Percentiles rank a stretch among this genome's conserved stretches.
Evolutionary conservation across 2,329 filamentous ascomycete species (phyloP).

Genomic region (Claviceps lovelessii): DNA sequence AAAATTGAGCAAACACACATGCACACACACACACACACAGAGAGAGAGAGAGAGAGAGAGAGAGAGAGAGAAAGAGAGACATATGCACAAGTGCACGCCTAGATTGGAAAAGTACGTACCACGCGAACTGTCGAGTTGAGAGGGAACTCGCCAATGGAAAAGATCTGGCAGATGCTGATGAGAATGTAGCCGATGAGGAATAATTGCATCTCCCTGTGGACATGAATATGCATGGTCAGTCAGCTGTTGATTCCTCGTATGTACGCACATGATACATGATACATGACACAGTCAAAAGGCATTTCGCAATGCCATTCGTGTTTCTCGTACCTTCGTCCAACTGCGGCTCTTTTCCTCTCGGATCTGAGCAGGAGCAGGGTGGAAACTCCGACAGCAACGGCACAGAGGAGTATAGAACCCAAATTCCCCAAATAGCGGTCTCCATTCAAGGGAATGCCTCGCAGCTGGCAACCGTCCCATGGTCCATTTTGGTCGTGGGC

Average conservation of each 20-base stretch:
- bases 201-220: conserved; percentile 77
- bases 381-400: conserved; percentile 56
- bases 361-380: conserved; percentile 62
- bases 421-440: conserved; percentile 63
- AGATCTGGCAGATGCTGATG: conserved; percentile 89
- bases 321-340: conserved; percentile 63
- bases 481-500: conserved; percentile 43
- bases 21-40: too few relatives aligned
- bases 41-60: too few relatives aligned
- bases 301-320: not conserved
- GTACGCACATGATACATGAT: too few relatives aligned
- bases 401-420: conserved; percentile 78
- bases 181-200: conserved; percentile 79
- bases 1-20: not conserved
- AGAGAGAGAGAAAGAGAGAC: too few relatives aligned
- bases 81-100: too few relatives aligned
- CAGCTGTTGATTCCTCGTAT: conserved; percentile 1
- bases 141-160: conserved; percentile 83
- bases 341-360: conserved; percentile 81
- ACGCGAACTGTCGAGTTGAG: conserved; percentile 55
- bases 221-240: not conserved
- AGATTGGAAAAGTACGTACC: conserved; percentile 32
- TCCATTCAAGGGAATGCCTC: conserved; percentile 57
- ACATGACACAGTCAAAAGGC: not conserved
- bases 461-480: conserved; percentile 59